A percentile compares a stretch with the other conserved stretches of the same genome.
Conservation (phyloP, 768 basidiomycete species). For the Auricularia cornea region DNA sequence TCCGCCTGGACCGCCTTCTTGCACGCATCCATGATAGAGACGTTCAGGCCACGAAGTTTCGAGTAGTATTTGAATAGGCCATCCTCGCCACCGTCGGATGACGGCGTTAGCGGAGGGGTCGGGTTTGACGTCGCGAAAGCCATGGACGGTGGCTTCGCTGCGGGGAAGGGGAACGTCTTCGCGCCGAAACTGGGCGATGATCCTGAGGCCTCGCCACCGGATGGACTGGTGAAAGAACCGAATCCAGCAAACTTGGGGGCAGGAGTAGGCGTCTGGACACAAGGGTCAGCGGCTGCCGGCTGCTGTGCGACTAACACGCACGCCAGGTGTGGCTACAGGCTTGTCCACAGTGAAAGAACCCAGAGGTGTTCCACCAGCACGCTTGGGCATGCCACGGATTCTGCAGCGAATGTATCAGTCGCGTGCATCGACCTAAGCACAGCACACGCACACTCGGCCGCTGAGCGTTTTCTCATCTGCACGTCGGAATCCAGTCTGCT, state of each 20-base stretch:
- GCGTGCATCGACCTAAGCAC: conserved; percentile 7
- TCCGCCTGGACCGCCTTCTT: conserved; percentile 54
- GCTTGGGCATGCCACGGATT: conserved; percentile 58
- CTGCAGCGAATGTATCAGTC: conserved; percentile 26
- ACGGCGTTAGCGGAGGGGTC: conserved; percentile 8
- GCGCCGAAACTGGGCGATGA: neutral
- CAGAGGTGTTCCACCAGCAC: conserved; percentile 17
- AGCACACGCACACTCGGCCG: conserved; percentile 43
- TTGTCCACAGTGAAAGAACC: conserved; percentile 3
- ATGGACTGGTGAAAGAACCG: conserved; percentile 34
- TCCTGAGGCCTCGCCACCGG: conserved; percentile 13
- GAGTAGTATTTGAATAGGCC: conserved; percentile 46
- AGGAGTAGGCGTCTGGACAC: conserved; percentile 14
- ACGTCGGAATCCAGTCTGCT: conserved; percentile 39
- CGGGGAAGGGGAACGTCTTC: conserved; percentile 30
- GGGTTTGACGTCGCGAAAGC: conserved; percentile 12
- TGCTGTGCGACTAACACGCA: conserved; percentile 16
- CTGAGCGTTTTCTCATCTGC: conserved; percentile 52
- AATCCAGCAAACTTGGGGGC: conserved; percentile 45
- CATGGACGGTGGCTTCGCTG: conserved; percentile 17
- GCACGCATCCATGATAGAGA: conserved; percentile 52
- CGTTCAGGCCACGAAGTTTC: conserved; percentile 66
- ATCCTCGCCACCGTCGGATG: conserved; percentile 17
- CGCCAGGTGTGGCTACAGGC: conserved; percentile 13
- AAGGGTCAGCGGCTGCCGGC: conserved; percentile 6